Evolutionary conservation across 176 grass and related monocot genomes (phyloP), one percentile per base, ranked within the genome.

Genomic region (Elaeis guineensis): DNA sequence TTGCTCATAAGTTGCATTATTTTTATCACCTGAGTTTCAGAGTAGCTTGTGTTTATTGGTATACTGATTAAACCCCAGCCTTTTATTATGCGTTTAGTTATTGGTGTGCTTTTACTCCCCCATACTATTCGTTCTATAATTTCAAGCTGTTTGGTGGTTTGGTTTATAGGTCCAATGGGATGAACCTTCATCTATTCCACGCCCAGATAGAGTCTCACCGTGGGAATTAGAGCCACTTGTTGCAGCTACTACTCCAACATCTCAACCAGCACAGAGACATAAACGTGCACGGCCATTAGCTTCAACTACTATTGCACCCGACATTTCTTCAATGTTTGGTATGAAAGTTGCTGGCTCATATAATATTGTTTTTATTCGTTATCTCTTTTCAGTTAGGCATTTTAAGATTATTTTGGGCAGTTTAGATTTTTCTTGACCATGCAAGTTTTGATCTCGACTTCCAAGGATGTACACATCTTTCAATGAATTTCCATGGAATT

Each of bases 121-220:
- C 35, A 14, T 44, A 12, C 35, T 44, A 44, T 12, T 44, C 11
- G 35, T 44, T 44, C 35, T 44, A 12, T 44, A 44, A 44, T 44
- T 14, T 44, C 35, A 44, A 44, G 35, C 35, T 44, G 35, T 44
- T 6, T 44, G 35, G 35, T 44, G 35, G 8, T 44, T 64, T 50
- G 73, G 58, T 72, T 23, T 69, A 52, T 65, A 97, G 92, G 92
- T 97, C 52, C 92, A 91, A 85, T 97, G 92, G 92, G 92, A 97
- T 49, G 92, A 97, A 24, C 81, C 84, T 65, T 91, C 87, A 5
- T 71, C 80, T 1, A 90, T 91, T 64, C 75, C 75, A 35, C 79
- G 81, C 19, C 87, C 92, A 62, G 87, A 89, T 18, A 77, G 76
- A 77, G 74, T 97, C 65, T 97, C 92, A 62, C 81, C 92, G 29